Conservation (phyloP, 768 basidiomycete genomes). For the Suillus alpinus region DNA sequence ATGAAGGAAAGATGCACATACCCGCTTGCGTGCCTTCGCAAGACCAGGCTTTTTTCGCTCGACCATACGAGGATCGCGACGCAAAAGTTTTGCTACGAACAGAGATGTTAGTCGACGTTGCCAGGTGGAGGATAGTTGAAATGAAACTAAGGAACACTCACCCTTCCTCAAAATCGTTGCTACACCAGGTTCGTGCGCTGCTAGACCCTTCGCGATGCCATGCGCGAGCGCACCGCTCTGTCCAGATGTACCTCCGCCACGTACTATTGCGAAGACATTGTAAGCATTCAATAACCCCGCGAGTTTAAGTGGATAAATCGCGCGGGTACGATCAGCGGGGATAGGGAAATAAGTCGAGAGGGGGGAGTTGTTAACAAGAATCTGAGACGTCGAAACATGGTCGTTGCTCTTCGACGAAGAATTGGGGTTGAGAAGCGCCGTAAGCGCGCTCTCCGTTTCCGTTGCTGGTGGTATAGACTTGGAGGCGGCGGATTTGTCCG, state of each 20-base stretch:
- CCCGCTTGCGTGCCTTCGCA: conserved; percentile 89
- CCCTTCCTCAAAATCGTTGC: conserved; percentile 70
- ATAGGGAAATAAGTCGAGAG: conserved; percentile 76
- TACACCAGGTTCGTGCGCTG: conserved; percentile 66
- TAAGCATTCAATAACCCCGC: conserved; percentile 83
- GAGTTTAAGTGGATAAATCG: conserved; percentile 81
- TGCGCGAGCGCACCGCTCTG: conserved; percentile 87
- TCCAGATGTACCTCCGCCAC: conserved; percentile 89
- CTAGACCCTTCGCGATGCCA: conserved; percentile 73
- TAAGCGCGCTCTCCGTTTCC: background rate
- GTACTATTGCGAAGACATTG: conserved; percentile 70
- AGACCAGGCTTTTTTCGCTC: conserved; percentile 96
- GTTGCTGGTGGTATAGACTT: conserved; percentile 12
- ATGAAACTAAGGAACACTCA: conserved; percentile 32
- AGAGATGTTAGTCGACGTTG: conserved; percentile 2
- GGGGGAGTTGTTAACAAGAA: conserved; percentile 85
- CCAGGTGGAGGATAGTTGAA: background rate
- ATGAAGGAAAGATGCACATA: conserved; percentile 40
- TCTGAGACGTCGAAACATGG: conserved; percentile 51
- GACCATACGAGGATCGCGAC: conserved; percentile 95
- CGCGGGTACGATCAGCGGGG: conserved; percentile 72
- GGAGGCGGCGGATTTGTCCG: conserved; percentile 5
- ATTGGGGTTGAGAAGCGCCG: conserved; percentile 7
- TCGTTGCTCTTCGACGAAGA: conserved; percentile 14
- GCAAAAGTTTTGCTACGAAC: conserved; percentile 70